Evolutionary conservation across 75 land plant genomes (phyloP).

Genomic region (Ceratopteris richardii): DNA sequence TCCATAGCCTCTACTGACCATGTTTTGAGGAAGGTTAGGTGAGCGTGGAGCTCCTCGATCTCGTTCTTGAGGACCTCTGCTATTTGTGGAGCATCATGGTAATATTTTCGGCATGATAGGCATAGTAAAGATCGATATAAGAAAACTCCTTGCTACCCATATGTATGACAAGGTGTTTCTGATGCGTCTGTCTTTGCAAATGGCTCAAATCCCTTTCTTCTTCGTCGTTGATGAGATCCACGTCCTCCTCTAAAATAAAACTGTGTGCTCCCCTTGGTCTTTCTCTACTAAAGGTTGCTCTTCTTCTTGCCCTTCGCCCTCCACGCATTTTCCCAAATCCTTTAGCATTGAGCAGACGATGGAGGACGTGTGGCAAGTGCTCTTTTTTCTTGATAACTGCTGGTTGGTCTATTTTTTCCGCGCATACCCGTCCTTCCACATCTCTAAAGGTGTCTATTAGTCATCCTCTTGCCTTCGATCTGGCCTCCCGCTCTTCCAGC

Average conservation of each 20-base stretch:
- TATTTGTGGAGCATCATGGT: slow-evolving; percentile 73
- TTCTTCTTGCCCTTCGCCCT: not conserved
- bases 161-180: too few relatives aligned
- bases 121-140: not conserved
- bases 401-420: not conserved
- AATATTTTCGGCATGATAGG: slow-evolving; percentile 62
- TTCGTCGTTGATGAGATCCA: too few relatives aligned
- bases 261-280: not conserved
- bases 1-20: slow-evolving; percentile 25
- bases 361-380: not conserved
- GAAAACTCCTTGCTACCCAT: not conserved
- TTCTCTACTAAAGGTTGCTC: not conserved
- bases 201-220: too few relatives aligned
- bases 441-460: too few relatives aligned
- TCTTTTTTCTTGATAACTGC: not conserved
- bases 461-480: too few relatives aligned
- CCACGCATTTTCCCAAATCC: not conserved
- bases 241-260: too few relatives aligned
- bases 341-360: too few relatives aligned
- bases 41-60: slow-evolving; percentile 68
- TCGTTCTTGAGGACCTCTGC: slow-evolving; percentile 75
- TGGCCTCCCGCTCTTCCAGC: too few relatives aligned
- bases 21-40: slow-evolving; percentile 47
- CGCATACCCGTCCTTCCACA: too few relatives aligned
- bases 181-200: too few relatives aligned